These are phyloP conservation scores for Aspergillus biplanus DNA, from an alignment of 495 filamentous ascomycete genomes.

Conservation along the genomic window DNA sequence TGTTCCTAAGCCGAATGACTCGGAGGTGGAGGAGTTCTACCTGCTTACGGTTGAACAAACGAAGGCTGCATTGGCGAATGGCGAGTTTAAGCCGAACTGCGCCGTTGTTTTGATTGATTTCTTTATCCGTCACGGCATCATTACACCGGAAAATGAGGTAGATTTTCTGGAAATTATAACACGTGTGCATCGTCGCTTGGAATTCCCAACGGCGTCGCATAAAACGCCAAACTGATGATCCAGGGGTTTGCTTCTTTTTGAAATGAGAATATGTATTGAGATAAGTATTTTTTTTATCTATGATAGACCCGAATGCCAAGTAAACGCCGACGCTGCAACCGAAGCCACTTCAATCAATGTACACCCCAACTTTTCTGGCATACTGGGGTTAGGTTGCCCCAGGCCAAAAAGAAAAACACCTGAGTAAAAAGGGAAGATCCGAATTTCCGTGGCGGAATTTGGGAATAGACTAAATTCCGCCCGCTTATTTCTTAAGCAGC, in stretches of 20 bases:
- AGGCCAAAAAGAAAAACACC: constrained; percentile 3
- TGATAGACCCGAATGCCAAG: constrained; percentile 33
- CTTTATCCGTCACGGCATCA: constrained; percentile 82
- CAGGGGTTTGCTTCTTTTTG: not conserved
- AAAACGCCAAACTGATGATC: constrained; percentile 17
- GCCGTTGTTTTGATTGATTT: constrained; percentile 84
- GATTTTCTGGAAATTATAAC: constrained; percentile 77
- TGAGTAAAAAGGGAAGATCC: not conserved
- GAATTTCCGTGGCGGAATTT: not conserved
- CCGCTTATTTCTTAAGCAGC: constrained; percentile 79
- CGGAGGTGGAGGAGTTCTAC: constrained; percentile 86
- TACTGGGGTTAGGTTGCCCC: not conserved
- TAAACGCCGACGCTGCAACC: constrained; percentile 37
- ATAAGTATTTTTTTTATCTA: constrained; percentile 28
- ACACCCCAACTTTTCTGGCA: constrained; percentile 17
- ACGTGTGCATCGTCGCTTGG: constrained; percentile 76
- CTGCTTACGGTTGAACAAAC: constrained; percentile 76
- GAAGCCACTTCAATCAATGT: constrained; percentile 22
- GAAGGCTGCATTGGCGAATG: constrained; percentile 65
- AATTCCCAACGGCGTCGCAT: constrained; percentile 70
- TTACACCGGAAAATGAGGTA: constrained; percentile 81
- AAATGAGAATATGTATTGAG: constrained; percentile 10
- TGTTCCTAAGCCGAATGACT: constrained; percentile 73
- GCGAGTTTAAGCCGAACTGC: constrained; percentile 94
- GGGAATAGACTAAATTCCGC: not conserved